Evolutionary conservation across 192 early-diverging fungal genomes (phyloP).

Genomic region (Obelidium mucronatum): DNA sequence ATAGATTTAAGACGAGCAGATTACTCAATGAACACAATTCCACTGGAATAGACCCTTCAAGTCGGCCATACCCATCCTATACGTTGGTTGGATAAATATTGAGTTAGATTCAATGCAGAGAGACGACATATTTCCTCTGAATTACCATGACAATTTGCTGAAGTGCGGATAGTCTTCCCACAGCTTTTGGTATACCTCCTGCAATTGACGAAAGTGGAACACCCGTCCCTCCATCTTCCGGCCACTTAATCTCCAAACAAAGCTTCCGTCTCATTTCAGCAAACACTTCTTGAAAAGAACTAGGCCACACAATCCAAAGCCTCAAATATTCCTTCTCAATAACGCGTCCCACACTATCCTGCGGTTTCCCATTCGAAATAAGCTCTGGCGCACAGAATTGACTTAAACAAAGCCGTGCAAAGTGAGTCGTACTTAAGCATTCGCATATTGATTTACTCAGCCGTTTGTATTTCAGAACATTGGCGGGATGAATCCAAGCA

Average conservation of each 20-base stretch:
- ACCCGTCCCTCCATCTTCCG: neutral
- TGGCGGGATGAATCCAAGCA: conserved; percentile 17
- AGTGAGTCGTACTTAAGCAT: neutral
- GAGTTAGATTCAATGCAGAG: no score
- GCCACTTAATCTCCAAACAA: neutral
- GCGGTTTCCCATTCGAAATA: no score
- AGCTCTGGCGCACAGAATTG: no score
- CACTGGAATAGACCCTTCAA: neutral
- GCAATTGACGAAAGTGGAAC: neutral
- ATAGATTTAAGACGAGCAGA: neutral
- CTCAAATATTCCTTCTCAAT: neutral
- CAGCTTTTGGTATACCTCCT: neutral
- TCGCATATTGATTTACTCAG: neutral
- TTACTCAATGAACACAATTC: neutral
- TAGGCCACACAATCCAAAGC: neutral
- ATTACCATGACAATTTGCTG: neutral
- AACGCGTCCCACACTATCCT: neutral
- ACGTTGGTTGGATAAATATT: no score
- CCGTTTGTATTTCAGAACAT: neutral
- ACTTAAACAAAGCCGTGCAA: neutral
- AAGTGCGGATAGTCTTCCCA: neutral
- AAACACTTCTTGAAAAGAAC: neutral
- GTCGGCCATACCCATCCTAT: neutral
- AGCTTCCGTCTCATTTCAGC: neutral
- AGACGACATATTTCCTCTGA: no score